Evolutionary conservation across 257 asterid genomes (phyloP), one percentile per base, ranked within the genome.

Genomic region (Solanum dulcamara): DNA sequence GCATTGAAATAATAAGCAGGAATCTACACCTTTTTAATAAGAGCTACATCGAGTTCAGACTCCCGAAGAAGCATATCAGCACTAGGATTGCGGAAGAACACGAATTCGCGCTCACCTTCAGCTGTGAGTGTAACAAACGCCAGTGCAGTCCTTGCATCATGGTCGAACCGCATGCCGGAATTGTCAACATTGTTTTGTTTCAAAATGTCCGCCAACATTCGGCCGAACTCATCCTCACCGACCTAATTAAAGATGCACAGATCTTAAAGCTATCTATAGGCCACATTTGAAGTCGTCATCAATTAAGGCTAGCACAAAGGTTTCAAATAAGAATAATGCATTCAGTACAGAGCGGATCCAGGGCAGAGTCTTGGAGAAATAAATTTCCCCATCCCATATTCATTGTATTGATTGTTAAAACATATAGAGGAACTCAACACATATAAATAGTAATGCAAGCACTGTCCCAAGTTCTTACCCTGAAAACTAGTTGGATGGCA

Each of bases 41-140:
- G 95, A 87, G 88, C 71, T 84, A 66, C 85, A 84, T 96, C 94
- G 51, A 96, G 98, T 86, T 96, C 99, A 1, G 97, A 88, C 87
- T 93, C 94, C 12, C 28, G 89, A 53, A 96, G 87, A 86, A 91
- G 97, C 95, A 96, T 96, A 87, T 96, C 99, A 42, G 98, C 99
- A 85, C 99, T 94, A 2, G 99, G 99, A 86, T 95, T 79, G 38
- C 98, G 98, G 90, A 40, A 95, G 87, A 96, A 96, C 95, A 96
- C 64, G 90, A 96, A 96, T 84, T 96, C 99, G 26, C 99, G 95
- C 88, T 96, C 99, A 10, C 99, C 99, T 83, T 96, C 98, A 22
- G 87, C 88, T 90, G 92, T 91, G 82, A 96, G 96, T 2, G 99
- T 94, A 88, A 96, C 90, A 82, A 96, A 96, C 51, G 99, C 96